Percentiles rank a stretch among this genome's conserved stretches.
Evolutionary conservation across 805 yeast species (phyloP).

Genomic region (Saccharomycopsis oosterbeekiorum): DNA sequence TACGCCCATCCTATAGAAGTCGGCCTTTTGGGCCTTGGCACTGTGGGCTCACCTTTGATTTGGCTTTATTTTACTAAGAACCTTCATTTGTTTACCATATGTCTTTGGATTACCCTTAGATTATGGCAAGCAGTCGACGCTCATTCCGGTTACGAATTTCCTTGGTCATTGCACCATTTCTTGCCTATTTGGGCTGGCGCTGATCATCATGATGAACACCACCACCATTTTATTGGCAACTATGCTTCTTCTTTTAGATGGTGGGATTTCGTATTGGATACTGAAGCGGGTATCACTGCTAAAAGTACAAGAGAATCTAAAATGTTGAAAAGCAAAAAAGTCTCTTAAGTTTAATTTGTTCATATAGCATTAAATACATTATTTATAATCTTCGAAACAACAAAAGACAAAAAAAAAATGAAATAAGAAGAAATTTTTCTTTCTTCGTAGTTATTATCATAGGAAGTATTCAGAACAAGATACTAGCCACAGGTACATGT

Average conservation of each 20-base stretch:
- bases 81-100: slow-evolving; percentile 65
- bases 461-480: too few species aligned
- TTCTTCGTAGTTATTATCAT: too few species aligned
- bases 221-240: slow-evolving; percentile 70
- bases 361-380: not conserved
- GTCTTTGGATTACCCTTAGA: slow-evolving; percentile 62
- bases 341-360: not conserved
- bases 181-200: slow-evolving; percentile 83
- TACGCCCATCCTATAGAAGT: slow-evolving; percentile 82
- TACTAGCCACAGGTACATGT: too few species aligned
- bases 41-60: slow-evolving; percentile 68
- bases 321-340: slow-evolving; percentile 25
- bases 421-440: too few species aligned
- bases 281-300: slow-evolving; percentile 57
- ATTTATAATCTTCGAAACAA: too few species aligned
- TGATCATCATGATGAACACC: slow-evolving; percentile 80
- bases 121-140: slow-evolving; percentile 77
- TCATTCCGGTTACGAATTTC: slow-evolving; percentile 82
- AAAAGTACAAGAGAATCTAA: slow-evolving; percentile 42
- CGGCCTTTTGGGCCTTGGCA: slow-evolving; percentile 66
- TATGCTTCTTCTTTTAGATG: slow-evolving; percentile 76
- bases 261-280: slow-evolving; percentile 63
- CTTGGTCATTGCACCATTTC: slow-evolving; percentile 69
- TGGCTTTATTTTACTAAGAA: slow-evolving; percentile 52
- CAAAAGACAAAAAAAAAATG: too few species aligned